Base-by-base conservation (phyloP, 2,329 filamentous ascomycete species). In the Stemphylium vesicarium region DNA sequence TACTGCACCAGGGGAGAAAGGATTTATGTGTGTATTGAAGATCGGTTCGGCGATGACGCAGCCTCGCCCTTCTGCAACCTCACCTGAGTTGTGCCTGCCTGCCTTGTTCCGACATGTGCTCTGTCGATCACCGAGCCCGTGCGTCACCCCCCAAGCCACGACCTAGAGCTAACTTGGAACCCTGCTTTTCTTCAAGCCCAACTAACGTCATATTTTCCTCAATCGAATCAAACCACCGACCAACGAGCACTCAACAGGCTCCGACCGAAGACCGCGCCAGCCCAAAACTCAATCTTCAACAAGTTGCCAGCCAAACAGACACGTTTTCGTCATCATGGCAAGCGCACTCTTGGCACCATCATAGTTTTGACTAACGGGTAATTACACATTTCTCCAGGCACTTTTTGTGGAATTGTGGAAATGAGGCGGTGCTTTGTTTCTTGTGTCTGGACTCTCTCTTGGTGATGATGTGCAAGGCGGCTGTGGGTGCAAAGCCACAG, bases 41-140 rank as follows among this genome's bases (percentile, higher is more conserved):
- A 42, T 44, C 24, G 5, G 32, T 29, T 3, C 18, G 47, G 35
- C 54, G 50, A 57, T 57, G 54, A 57, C 54, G 54, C 54, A 57
- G 50, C 29, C 35, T 41, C 37, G 35, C 43, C 18, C 41, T 56
- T 18, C 2, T 12, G n/a, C 4, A n/a, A 45, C 49, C 31, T 46
- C 37, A 41, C 53, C 44, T 47, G 31, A 45, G 24, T 42, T 33
- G 47, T 51, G 37, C 22, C 29, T 39, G 36, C 35, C 47, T 55
- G 47, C 46, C 52, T 36, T 42, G 48, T 56, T 52, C 16, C 40
- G 33, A 41, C 36, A 40, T 39, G 24, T 38, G 40, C 29, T 22
- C 3, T 49, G 52, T 32, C 46, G 53, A 56, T 56, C 53, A 12
- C 24, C 26, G 31, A 7, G 39, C 12, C 35, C 42, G 41, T 52